Conservation (phyloP, 208 protist species). For the Trypanosomatidae sp. region DNA sequence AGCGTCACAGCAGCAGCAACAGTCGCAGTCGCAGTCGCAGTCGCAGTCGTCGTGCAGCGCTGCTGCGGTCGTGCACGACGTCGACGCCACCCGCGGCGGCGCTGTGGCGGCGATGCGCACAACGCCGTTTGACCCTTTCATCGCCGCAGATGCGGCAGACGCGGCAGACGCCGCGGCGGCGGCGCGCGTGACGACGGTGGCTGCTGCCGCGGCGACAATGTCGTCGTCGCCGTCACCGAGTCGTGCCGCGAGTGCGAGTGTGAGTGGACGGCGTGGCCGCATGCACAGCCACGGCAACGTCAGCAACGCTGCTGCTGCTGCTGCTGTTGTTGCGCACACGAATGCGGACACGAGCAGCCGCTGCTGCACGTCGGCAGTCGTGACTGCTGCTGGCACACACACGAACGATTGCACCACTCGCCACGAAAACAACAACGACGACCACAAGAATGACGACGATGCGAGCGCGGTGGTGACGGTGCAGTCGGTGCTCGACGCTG, state of each 20-base stretch:
- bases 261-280: no score
- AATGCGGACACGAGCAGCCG: no score
- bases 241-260: no score
- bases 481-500: constrained; percentile 36
- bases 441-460: background rate
- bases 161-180: background rate
- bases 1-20: background rate
- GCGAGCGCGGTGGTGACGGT: constrained; percentile 10
- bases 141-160: background rate
- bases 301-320: no score
- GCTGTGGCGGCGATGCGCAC: background rate
- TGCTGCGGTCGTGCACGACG: background rate
- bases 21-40: background rate
- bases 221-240: no score
- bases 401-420: no score
- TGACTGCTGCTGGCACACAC: no score
- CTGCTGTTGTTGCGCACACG: no score
- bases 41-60: background rate
- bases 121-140: constrained; percentile 32
- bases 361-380: no score
- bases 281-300: no score
- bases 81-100: background rate
- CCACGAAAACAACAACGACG: no score
- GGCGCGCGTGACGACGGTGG: background rate
- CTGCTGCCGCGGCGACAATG: background rate